Conservation (phyloP, 805 yeast species). For the Candida fluviatilis region DNA sequence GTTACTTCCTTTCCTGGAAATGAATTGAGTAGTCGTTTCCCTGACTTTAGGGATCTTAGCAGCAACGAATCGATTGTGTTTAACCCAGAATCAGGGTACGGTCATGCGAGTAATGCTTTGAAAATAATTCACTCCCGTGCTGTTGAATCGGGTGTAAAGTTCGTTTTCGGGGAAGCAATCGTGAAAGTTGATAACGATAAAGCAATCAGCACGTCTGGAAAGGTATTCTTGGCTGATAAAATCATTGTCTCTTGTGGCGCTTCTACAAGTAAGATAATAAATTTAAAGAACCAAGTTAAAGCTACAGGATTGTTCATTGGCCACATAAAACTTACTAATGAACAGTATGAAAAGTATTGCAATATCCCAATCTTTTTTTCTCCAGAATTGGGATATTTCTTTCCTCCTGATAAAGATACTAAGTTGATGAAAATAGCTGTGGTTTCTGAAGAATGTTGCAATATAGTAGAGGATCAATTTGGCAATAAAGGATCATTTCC, state of each 20-base stretch:
- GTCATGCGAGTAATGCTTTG: conserved; percentile 38
- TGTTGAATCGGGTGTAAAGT: conserved; percentile 9
- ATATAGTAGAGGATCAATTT: conserved; percentile 12
- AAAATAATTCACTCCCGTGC: conserved; percentile 20
- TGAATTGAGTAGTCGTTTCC: conserved; percentile 18
- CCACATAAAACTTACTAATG: conserved; percentile 31
- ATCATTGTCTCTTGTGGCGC: conserved; percentile 37
- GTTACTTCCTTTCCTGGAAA: conserved; percentile 24
- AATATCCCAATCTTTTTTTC: conserved; percentile 41
- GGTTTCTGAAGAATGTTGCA: conserved; percentile 21
- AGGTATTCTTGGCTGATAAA: conserved; percentile 25
- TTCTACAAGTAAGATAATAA: conserved; percentile 26
- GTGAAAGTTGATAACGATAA: conserved; percentile 6
- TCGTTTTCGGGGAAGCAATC: conserved; percentile 10
- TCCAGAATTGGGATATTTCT: conserved; percentile 41
- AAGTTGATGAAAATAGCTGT: conserved; percentile 35
- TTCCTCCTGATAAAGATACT: conserved; percentile 42
- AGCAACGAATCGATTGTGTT: conserved; percentile 12
- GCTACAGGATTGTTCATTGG: conserved; percentile 35
- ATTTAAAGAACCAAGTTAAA: conserved; percentile 24
- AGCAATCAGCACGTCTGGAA: conserved; percentile 22
- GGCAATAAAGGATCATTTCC: conserved; percentile 29
- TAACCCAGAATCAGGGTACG: conserved; percentile 42
- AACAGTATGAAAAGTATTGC: conserved; percentile 31
- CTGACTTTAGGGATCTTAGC: conserved; percentile 13